phyloP scores from a whole-genome alignment of 1,139 yeast genomes.

The Debaryomycetaceae sp. region DNA sequence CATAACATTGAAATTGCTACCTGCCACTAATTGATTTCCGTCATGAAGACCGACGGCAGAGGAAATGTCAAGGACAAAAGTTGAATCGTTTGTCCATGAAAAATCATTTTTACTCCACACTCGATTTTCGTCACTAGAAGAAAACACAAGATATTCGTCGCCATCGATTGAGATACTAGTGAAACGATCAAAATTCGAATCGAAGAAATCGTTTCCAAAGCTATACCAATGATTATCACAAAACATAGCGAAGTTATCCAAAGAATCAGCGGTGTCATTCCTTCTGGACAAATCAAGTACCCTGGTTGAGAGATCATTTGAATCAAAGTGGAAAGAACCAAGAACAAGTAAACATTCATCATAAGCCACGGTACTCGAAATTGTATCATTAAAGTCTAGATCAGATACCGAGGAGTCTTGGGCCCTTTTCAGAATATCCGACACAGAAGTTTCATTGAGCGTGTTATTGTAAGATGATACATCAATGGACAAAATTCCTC shows the following conservation, averaged over 20 bases:
- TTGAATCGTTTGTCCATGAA: conserved; percentile 33
- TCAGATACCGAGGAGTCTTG: conserved; percentile 12
- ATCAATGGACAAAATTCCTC: conserved; percentile 25
- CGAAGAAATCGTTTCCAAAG: conserved; percentile 33
- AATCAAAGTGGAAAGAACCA: conserved; percentile 30
- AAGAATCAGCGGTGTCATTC: conserved; percentile 23
- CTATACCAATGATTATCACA: conserved; percentile 30
- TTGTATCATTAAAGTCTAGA: conserved; percentile 30
- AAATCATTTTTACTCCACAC: conserved; percentile 41
- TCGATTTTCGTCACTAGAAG: conserved; percentile 22
- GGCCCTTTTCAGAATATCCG: conserved; percentile 18
- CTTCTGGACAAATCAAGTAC: conserved; percentile 26
- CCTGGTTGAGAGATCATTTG: conserved; percentile 15
- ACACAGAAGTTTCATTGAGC: conserved; percentile 25
- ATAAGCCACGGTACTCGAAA: conserved; percentile 20
- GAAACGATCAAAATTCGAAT: conserved; percentile 25
- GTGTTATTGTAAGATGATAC: conserved; percentile 30
- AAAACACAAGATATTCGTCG: conserved; percentile 37
- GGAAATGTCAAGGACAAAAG: conserved; percentile 34
- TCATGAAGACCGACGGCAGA: conserved; percentile 25
- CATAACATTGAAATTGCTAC: conserved; percentile 39
- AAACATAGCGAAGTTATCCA: conserved; percentile 34
- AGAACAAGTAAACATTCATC: conserved; percentile 23
- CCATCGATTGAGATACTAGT: conserved; percentile 32
- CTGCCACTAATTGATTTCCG: conserved; percentile 34